phyloP scores from a whole-genome alignment of 352 stramenopile species.

The Phytophthora cactorum region DNA sequence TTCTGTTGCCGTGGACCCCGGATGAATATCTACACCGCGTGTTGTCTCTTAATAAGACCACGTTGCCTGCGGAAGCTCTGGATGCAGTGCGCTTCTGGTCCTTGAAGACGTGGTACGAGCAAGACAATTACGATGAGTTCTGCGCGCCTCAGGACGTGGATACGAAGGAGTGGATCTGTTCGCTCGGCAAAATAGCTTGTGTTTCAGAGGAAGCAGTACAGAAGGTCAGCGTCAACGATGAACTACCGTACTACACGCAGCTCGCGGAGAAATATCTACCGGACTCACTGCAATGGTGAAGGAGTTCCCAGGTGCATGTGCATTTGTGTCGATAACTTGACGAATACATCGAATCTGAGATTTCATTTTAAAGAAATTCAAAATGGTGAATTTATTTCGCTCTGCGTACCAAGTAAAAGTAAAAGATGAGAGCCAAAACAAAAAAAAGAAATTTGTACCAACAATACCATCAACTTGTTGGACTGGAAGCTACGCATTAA shows the following conservation, averaged over 20 bases:
- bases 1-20: slow-evolving; percentile 70
- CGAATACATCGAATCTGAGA: no score
- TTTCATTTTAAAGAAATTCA: no score
- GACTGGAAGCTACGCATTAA: no score
- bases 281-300: slow-evolving; percentile 73
- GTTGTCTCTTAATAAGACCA: slow-evolving; percentile 66
- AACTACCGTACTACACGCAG: slow-evolving; percentile 71
- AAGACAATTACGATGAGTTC: slow-evolving; percentile 60
- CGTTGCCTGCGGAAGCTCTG: slow-evolving; percentile 69
- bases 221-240: slow-evolving; percentile 38
- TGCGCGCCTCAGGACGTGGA: slow-evolving; percentile 54
- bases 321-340: no score
- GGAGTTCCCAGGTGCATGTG: no score
- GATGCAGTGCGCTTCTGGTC: slow-evolving; percentile 77
- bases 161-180: slow-evolving; percentile 74
- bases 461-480: no score
- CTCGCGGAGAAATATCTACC: slow-evolving; percentile 81
- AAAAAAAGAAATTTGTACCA: no score
- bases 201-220: slow-evolving; percentile 54
- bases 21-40: slow-evolving; percentile 83
- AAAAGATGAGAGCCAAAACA: no score
- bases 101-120: slow-evolving; percentile 69
- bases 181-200: slow-evolving; percentile 41
- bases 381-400: no score
- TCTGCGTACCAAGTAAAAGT: no score